Evolutionary conservation across 2,329 filamentous ascomycete species (phyloP).

Genomic region (Trichoderma endophyticum): DNA sequence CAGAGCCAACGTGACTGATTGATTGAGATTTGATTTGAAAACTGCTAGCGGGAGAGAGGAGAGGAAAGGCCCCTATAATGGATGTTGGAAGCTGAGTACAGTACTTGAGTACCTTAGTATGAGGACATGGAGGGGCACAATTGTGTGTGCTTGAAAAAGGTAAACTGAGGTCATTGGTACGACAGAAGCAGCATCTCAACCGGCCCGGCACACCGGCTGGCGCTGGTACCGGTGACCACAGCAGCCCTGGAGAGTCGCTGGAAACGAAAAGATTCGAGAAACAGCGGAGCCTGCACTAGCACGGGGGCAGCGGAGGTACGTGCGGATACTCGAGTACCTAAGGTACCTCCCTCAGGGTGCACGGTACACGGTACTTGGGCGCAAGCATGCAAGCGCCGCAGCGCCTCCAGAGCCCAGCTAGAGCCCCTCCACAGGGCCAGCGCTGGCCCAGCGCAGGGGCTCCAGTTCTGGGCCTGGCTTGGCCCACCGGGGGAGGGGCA

Average conservation of each 20-base stretch:
- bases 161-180: background rate
- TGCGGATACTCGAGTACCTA: background rate
- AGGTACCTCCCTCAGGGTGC: background rate
- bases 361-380: background rate
- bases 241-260: background rate
- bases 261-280: slow-evolving; percentile 6
- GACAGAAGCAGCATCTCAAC: background rate
- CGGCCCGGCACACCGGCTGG: slow-evolving; percentile 10
- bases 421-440: no score
- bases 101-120: background rate
- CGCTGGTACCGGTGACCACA: background rate
- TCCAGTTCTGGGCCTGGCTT: slow-evolving; percentile 19
- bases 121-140: background rate
- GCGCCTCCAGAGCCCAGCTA: background rate
- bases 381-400: background rate
- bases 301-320: background rate
- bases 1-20: slow-evolving; percentile 13
- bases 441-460: slow-evolving; percentile 5
- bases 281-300: background rate
- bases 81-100: background rate
- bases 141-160: background rate
- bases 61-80: background rate
- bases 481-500: slow-evolving; percentile 17
- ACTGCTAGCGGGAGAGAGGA: background rate
- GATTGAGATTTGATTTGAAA: background rate